A percentile compares a stretch with the other conserved stretches of the same genome.
These are phyloP conservation scores for Euclidium syriacum DNA, from an alignment of 345 rosid species.

Conservation along the genomic window DNA sequence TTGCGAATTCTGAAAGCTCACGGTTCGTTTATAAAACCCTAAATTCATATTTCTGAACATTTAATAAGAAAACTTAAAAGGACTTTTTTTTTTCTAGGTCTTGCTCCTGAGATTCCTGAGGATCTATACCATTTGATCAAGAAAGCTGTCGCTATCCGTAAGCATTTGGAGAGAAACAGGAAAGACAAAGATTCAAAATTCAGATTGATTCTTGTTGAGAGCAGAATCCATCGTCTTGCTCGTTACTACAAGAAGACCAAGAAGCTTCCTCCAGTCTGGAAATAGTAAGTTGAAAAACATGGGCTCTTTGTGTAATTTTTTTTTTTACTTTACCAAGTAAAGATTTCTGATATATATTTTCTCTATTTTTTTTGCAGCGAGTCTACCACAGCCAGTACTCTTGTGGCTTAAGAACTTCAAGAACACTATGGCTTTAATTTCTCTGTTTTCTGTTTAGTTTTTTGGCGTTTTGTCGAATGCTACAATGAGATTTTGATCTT, in stretches of 20 bases:
- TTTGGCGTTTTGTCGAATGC: background rate
- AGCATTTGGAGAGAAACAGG: conserved; percentile 85
- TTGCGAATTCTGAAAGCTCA: conserved; percentile 59
- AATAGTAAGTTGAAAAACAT: no score
- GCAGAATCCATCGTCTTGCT: conserved; percentile 81
- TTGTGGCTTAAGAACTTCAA: conserved; percentile 42
- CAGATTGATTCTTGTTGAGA: conserved; percentile 74
- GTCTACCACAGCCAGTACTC: conserved; percentile 58
- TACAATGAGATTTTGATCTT: background rate
- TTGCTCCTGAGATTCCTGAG: conserved; percentile 87
- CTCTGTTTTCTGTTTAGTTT: background rate
- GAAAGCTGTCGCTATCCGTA: conserved; percentile 77
- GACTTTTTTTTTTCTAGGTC: conserved; percentile 29
- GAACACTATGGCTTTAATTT: background rate
- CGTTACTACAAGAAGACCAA: conserved; percentile 88
- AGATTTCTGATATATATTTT: background rate
- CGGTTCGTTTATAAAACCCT: conserved; percentile 19
- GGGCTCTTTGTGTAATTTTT: no score
- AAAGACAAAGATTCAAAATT: conserved; percentile 87
- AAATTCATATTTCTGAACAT: background rate
- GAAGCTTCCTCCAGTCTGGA: conserved; percentile 91
- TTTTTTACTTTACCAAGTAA: no score
- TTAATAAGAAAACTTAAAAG: background rate
- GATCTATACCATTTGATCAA: conserved; percentile 78
- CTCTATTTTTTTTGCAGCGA: conserved; percentile 33